Conservation (phyloP, 176 grass and related monocot genomes). For the Ensete ventricosum region DNA sequence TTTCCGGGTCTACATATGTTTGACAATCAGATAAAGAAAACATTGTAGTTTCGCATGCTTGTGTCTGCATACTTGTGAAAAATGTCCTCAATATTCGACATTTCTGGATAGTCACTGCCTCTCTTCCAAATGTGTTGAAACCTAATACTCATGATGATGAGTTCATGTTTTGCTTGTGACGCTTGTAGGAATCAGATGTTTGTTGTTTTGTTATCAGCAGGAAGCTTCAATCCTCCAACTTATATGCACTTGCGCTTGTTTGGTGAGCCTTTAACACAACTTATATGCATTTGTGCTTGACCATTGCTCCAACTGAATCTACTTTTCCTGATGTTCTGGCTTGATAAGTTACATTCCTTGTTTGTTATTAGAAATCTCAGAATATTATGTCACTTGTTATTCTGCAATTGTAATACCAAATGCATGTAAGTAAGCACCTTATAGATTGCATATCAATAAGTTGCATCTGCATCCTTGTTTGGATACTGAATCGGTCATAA, state of each 20-base stretch:
- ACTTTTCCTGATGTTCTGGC: no score
- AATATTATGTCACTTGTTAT: no score
- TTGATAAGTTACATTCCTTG: no score
- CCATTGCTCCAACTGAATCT: no score
- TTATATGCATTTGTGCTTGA: background rate
- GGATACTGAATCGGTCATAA: background rate
- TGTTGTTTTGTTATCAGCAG: slow-evolving; percentile 52
- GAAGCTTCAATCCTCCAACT: slow-evolving; percentile 89
- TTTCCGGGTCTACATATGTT: no score
- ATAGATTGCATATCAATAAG: background rate
- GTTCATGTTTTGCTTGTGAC: slow-evolving; percentile 1
- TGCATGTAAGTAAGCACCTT: background rate
- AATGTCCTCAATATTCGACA: background rate
- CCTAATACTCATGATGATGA: slow-evolving; percentile 17
- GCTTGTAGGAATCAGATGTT: slow-evolving; percentile 5
- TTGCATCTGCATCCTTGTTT: background rate
- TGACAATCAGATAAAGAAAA: no score
- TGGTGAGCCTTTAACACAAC: slow-evolving; percentile 25
- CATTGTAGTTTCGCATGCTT: no score
- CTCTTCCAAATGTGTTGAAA: background rate
- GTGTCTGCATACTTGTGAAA: no score
- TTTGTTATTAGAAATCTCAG: no score
- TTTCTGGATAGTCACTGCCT: no score
- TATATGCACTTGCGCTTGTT: slow-evolving; percentile 97
- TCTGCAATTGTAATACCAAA: no score